Base-by-base conservation (phyloP, 192 early-diverging fungal species). In the Spizellomyces sp. region DNA sequence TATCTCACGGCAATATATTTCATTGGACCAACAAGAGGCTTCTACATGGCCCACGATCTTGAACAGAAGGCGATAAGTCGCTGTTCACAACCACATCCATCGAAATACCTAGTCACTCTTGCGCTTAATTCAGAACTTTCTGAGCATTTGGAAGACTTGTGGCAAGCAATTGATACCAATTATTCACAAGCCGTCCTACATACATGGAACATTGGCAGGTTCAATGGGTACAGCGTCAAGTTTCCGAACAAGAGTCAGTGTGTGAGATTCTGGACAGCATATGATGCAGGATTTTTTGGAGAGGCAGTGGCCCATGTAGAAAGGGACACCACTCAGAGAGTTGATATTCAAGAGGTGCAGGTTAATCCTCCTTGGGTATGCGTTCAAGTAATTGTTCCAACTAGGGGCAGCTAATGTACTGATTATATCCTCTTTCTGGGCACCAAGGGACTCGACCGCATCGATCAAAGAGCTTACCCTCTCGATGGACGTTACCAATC, bases 401-500 rank as follows among this genome's bases (percentile, higher is more conserved):
- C 27, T 0, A 36, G 1, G 27, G 3, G 27, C 27, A 36, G 27
- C 27, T 36, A 3, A 36, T 36, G 27, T 36, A 36, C 27, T n/a
- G n/a, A n/a, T n/a, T n/a, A n/a, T n/a, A n/a, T n/a, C 27, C 27
- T 54, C 50, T 54, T 0, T n/a, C 1, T 54, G 14, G 17, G 17
- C 12, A 54, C 50, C 17, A n/a, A 54, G 74, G 73, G 55, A 69
- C 50, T 54, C 14, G 50, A 54, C 50, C 12, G 50, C 14, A 54
- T 54, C 50, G 50, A 54, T 54, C 50, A 54, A 54, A 54, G 14
- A 12, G 69, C 60, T 67, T 48, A 1, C 67, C 71, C 22, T 43
- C 73, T 9, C 66, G 77, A n/a, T 81, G 77, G 4, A 73, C 71
- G 69, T 22, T 91, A 90, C 77, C 70, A 45, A 44, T 36, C 27